These are phyloP conservation scores for Taphrina sp. DNA, from an alignment of 1,139 yeast genomes.

Conservation along the genomic window DNA sequence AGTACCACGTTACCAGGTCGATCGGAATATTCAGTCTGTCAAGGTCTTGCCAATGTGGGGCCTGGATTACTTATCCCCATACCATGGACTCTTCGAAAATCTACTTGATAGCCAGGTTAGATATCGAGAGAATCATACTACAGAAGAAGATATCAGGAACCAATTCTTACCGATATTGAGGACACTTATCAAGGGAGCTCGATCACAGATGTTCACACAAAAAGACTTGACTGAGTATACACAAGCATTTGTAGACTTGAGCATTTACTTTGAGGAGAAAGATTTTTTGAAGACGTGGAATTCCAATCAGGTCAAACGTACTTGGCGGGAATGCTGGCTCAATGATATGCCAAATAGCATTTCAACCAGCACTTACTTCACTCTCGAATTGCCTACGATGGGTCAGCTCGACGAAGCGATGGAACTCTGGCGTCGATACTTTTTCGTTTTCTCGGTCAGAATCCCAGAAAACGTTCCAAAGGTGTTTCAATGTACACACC, in stretches of 20 bases:
- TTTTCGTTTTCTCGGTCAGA: conserved; percentile 14
- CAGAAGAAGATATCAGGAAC: conserved; percentile 4
- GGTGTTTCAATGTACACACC: conserved; percentile 18
- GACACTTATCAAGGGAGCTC: conserved; percentile 8
- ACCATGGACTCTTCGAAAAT: conserved; percentile 18
- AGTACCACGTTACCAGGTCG: conserved; percentile 21
- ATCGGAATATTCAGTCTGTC: conserved; percentile 10
- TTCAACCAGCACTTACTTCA: conserved; percentile 13
- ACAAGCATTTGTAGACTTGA: conserved; percentile 13
- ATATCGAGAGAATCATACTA: conserved; percentile 14
- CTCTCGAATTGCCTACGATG: conserved; percentile 19
- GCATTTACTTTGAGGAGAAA: conserved; percentile 17
- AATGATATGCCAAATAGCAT: conserved; percentile 14
- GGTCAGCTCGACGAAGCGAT: conserved; percentile 22
- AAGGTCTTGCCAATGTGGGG: conserved; percentile 20
- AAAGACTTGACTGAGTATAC: conserved; percentile 1
- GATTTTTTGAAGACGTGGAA: conserved; percentile 22
- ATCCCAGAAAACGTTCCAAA: conserved; percentile 17
- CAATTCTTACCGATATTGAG: conserved; percentile 9
- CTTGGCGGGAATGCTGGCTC: conserved; percentile 18
- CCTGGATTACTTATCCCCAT: conserved; percentile 13
- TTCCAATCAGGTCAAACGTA: conserved; percentile 11
- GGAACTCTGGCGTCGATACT: conserved; percentile 14
- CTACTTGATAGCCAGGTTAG: conserved; percentile 8
- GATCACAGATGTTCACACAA: conserved; percentile 11